phyloP scores from a whole-genome alignment of 768 basidiomycete species.

The Lactifluus echinatus region DNA sequence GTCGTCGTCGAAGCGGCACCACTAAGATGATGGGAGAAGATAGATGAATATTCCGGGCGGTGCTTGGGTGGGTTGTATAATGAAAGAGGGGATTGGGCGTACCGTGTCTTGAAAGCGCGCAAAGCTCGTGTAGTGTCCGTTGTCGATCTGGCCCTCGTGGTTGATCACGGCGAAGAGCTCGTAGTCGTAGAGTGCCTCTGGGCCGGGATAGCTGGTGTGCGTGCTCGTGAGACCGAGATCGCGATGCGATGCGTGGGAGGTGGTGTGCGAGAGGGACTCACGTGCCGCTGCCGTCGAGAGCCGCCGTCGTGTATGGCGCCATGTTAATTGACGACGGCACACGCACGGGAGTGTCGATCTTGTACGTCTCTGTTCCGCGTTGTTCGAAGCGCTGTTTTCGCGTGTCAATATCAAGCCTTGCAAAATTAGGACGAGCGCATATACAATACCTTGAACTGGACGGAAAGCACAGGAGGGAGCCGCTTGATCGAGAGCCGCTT shows the following conservation, averaged over 20 bases:
- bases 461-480: conserved; percentile 82
- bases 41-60: too few species aligned
- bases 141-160: conserved; percentile 90
- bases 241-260: background rate
- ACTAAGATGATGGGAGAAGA: too few species aligned
- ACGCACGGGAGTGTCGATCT: conserved; percentile 75
- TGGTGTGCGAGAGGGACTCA: conserved; percentile 1
- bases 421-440: background rate
- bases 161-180: conserved; percentile 91
- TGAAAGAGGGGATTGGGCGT: conserved; percentile 27
- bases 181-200: conserved; percentile 73
- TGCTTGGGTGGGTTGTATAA: too few species aligned
- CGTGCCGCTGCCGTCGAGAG: conserved; percentile 36
- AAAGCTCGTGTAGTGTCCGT: conserved; percentile 90
- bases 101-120: conserved; percentile 82
- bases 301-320: conserved; percentile 73
- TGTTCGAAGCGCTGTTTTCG: conserved; percentile 82
- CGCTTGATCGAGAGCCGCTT: conserved; percentile 80
- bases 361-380: conserved; percentile 45
- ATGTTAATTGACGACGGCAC: conserved; percentile 84
- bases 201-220: conserved; percentile 40
- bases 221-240: background rate
- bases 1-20: too few species aligned
- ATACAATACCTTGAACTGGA: conserved; percentile 88
- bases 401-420: conserved; percentile 1